Evolutionary conservation across 2,329 filamentous ascomycete genomes (phyloP).

Genomic region (Penicillium sp.): DNA sequence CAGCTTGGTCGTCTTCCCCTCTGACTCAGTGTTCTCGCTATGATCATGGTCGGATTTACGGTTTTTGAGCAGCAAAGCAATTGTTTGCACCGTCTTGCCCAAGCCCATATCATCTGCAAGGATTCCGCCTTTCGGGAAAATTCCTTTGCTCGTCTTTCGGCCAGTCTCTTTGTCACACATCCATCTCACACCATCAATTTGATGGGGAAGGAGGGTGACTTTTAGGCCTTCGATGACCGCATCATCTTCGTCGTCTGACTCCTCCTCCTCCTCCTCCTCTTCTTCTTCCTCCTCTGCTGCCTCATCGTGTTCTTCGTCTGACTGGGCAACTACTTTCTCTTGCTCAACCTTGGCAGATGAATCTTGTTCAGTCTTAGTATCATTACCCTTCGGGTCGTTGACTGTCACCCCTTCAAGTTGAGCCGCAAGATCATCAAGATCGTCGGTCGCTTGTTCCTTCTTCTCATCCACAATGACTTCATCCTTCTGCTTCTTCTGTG

Average conservation of each 20-base stretch:
- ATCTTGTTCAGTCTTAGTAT: conserved; percentile 34
- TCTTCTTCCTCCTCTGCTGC: conserved; percentile 26
- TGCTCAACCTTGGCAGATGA: conserved; percentile 56
- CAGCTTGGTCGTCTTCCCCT: conserved; percentile 51
- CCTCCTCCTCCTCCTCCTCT: conserved; percentile 36
- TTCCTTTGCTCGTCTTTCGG: conserved; percentile 65
- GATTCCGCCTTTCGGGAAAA: conserved; percentile 82
- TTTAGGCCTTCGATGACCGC: conserved; percentile 68
- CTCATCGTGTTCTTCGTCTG: conserved; percentile 32
- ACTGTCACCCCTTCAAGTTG: conserved; percentile 39
- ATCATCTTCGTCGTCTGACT: conserved; percentile 50
- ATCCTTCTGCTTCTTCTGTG: conserved; percentile 1
- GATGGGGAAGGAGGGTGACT: conserved; percentile 83
- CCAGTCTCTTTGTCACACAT: conserved; percentile 90
- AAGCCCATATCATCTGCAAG: conserved; percentile 92
- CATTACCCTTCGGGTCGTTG: conserved; percentile 19
- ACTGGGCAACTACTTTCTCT: conserved; percentile 30
- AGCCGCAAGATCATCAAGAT: conserved; percentile 37
- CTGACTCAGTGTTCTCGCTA: conserved; percentile 28
- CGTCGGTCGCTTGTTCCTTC: conserved; percentile 21
- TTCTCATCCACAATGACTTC: conserved; percentile 4
- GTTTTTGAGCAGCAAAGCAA: conserved; percentile 78
- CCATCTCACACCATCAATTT: conserved; percentile 88
- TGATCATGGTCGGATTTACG: conserved; percentile 53
- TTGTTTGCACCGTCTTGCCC: conserved; percentile 90